phyloP scores from a whole-genome alignment of 208 protist genomes.

The Kentomonas sorsogonicus region DNA sequence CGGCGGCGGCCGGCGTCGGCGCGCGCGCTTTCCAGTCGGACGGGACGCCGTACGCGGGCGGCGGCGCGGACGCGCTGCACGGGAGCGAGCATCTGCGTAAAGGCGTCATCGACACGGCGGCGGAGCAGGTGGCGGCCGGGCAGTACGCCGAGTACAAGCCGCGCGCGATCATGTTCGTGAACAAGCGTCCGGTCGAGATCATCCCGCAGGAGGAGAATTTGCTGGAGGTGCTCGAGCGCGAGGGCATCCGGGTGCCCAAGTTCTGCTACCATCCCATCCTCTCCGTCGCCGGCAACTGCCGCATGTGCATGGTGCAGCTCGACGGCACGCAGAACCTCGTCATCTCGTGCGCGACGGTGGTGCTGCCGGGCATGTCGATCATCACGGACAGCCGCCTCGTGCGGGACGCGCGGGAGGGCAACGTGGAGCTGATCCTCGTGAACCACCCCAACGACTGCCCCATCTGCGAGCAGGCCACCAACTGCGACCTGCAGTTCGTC shows the following conservation, averaged over 20 bases:
- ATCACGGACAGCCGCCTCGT: constrained; percentile 93
- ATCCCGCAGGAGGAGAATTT: constrained; percentile 90
- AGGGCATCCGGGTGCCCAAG: constrained; percentile 88
- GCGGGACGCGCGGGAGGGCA: constrained; percentile 93
- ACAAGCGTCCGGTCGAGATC: constrained; percentile 87
- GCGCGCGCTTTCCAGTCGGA: constrained; percentile 67
- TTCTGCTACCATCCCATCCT: constrained; percentile 92
- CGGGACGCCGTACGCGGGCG: constrained; percentile 64
- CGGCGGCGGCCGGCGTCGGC: constrained; percentile 61
- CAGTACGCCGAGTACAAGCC: constrained; percentile 85
- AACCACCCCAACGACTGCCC: constrained; percentile 97
- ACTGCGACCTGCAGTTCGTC: constrained; percentile 96
- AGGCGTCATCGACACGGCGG: constrained; percentile 30
- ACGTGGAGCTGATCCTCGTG: constrained; percentile 96
- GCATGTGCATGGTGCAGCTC: constrained; percentile 97
- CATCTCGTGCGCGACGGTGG: constrained; percentile 94
- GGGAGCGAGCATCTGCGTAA: constrained; percentile 55
- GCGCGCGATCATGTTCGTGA: constrained; percentile 90
- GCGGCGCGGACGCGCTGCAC: constrained; percentile 46
- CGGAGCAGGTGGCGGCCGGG: constrained; percentile 68
- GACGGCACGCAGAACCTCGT: constrained; percentile 94
- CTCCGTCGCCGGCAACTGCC: constrained; percentile 95
- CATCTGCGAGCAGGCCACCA: constrained; percentile 96
- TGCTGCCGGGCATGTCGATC: constrained; percentile 93
- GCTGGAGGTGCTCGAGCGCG: constrained; percentile 84